Conservation (phyloP, 2,329 filamentous ascomycete species). For the Chrysosporium queenslandicum region DNA sequence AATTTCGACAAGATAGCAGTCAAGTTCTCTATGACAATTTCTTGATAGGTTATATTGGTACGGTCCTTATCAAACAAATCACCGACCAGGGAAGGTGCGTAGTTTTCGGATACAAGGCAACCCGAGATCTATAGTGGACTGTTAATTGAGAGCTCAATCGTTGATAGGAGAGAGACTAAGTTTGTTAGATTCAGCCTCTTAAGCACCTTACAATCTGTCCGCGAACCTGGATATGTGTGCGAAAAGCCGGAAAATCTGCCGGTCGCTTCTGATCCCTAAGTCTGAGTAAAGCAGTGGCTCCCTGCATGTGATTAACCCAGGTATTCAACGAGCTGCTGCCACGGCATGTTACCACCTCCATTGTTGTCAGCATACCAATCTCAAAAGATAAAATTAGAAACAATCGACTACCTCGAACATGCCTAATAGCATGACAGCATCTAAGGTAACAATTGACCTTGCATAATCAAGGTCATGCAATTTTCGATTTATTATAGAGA, state of each 20-base stretch:
- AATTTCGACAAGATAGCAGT: constrained; percentile 25
- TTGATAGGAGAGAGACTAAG: neutral
- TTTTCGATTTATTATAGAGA: constrained; percentile 36
- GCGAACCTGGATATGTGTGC: constrained; percentile 11
- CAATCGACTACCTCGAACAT: constrained; percentile 52
- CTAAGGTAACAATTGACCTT: constrained; percentile 37
- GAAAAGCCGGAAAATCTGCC: neutral
- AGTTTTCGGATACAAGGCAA: constrained; percentile 8
- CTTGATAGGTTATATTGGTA: constrained; percentile 1
- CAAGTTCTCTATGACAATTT: constrained; percentile 25
- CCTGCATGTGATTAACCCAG: constrained; percentile 50
- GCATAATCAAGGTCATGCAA: constrained; percentile 28
- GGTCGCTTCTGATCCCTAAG: constrained; percentile 24
- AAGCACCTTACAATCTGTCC: constrained; percentile 12
- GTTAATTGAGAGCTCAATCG: neutral
- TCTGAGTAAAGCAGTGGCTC: constrained; percentile 50
- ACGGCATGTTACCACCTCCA: constrained; percentile 33
- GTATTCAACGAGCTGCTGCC: constrained; percentile 40
- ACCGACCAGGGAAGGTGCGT: neutral
- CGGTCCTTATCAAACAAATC: neutral
- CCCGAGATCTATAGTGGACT: constrained; percentile 7
- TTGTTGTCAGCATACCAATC: neutral
- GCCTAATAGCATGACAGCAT: constrained; percentile 49
- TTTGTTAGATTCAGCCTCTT: neutral
- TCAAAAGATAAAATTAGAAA: neutral